These are phyloP conservation scores for Echinosophora koreensis DNA, from an alignment of 306 rosid genomes.

Conservation along the genomic window DNA sequence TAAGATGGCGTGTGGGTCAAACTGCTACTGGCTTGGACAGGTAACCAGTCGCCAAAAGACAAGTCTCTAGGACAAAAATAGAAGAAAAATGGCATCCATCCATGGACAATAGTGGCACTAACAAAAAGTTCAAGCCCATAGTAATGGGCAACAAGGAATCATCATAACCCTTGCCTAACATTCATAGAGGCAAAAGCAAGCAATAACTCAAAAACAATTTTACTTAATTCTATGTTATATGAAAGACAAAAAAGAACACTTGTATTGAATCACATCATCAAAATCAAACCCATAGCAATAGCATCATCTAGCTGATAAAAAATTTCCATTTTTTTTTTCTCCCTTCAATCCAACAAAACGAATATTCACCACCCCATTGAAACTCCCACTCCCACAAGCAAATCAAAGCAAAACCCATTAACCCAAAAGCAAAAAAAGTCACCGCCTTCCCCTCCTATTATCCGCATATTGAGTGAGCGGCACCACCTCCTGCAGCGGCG, in stretches of 20 bases:
- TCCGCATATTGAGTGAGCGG: constrained; percentile 81
- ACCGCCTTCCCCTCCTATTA: constrained; percentile 70
- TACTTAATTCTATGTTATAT: background rate
- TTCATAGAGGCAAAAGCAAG: background rate
- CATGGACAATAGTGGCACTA: background rate
- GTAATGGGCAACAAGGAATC: too few species aligned
- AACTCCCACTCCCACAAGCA: background rate
- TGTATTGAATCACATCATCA: background rate
- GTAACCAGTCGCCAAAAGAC: background rate
- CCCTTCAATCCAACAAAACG: constrained; percentile 15
- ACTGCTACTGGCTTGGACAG: constrained; percentile 2
- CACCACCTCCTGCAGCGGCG: constrained; percentile 90
- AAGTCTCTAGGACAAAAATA: background rate
- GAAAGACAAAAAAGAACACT: background rate
- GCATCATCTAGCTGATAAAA: background rate
- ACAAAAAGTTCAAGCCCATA: background rate
- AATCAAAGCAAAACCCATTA: background rate
- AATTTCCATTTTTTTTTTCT: background rate
- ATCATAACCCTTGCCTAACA: background rate
- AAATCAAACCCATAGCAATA: background rate
- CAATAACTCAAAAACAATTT: background rate
- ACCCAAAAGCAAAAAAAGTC: constrained; percentile 31
- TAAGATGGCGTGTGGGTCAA: constrained; percentile 23
- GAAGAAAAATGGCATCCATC: background rate
- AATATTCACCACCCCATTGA: constrained; percentile 8